Evolutionary conservation across 371 early-diverging fungal genomes (phyloP).

Genomic region (Mycotypha africana): DNA sequence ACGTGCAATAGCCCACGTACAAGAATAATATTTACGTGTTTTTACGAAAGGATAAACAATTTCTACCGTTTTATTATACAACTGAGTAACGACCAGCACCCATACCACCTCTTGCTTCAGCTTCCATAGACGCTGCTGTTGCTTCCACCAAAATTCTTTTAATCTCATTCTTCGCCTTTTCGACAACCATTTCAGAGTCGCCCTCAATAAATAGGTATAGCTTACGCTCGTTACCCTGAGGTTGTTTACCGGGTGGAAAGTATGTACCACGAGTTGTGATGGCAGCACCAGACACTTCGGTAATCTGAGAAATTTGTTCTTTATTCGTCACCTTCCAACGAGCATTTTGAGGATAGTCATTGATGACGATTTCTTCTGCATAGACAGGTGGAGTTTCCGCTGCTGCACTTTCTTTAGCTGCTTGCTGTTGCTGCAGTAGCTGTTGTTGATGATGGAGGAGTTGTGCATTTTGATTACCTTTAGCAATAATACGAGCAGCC

Average conservation of each 20-base stretch:
- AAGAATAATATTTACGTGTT: too few species aligned
- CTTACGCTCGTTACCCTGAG: slow-evolving; percentile 76
- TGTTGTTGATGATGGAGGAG: slow-evolving; percentile 12
- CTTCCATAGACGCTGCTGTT: slow-evolving; percentile 66
- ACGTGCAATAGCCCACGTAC: too few species aligned
- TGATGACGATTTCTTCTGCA: slow-evolving; percentile 90
- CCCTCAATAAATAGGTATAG: slow-evolving; percentile 93
- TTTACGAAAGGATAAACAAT: too few species aligned
- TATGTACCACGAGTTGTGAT: slow-evolving; percentile 92
- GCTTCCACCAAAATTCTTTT: slow-evolving; percentile 88
- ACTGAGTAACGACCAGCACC: slow-evolving; percentile 46
- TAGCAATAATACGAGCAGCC: slow-evolving; percentile 42
- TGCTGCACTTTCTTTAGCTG: not conserved
- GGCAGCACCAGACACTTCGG: slow-evolving; percentile 88
- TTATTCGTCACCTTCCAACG: slow-evolving; percentile 94
- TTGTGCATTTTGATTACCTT: slow-evolving; percentile 20
- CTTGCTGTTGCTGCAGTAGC: slow-evolving; percentile 8
- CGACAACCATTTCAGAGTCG: slow-evolving; percentile 83
- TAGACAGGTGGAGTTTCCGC: slow-evolving; percentile 39
- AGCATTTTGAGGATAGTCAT: slow-evolving; percentile 97
- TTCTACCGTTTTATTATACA: too few species aligned
- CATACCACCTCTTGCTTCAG: slow-evolving; percentile 53
- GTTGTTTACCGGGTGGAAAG: slow-evolving; percentile 81
- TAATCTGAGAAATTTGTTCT: slow-evolving; percentile 88
- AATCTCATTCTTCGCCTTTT: slow-evolving; percentile 91